Evolutionary conservation across 1,139 yeast genomes (phyloP).

Genomic region (Saccharomyces hybrid): DNA sequence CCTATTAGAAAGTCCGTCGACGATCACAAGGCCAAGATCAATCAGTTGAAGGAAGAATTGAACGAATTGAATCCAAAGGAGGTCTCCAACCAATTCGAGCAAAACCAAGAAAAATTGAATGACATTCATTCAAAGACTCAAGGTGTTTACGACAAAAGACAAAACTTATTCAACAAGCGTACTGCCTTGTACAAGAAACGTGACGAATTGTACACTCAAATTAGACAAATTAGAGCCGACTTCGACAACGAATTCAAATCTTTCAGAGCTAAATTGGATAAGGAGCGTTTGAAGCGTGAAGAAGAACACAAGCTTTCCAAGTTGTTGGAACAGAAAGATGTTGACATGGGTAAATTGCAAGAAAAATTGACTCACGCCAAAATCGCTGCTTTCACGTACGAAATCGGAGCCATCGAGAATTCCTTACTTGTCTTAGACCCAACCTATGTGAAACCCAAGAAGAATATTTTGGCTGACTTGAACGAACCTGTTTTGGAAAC

Average conservation of each 20-base stretch:
- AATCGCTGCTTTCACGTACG: slow-evolving; percentile 75
- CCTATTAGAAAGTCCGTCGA: slow-evolving; percentile 75
- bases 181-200: slow-evolving; percentile 60
- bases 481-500: slow-evolving; percentile 27
- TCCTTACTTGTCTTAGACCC: slow-evolving; percentile 75
- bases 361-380: slow-evolving; percentile 60
- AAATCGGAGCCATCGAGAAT: slow-evolving; percentile 65
- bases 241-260: slow-evolving; percentile 65
- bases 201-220: slow-evolving; percentile 57
- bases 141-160: slow-evolving; percentile 59
- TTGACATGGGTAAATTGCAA: slow-evolving; percentile 60
- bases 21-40: slow-evolving; percentile 67
- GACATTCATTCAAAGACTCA: slow-evolving; percentile 57
- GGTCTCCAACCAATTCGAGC: slow-evolving; percentile 45
- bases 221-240: slow-evolving; percentile 59
- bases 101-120: slow-evolving; percentile 54
- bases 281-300: slow-evolving; percentile 63
- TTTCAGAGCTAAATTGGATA: slow-evolving; percentile 61
- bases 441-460: slow-evolving; percentile 53
- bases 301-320: slow-evolving; percentile 55
- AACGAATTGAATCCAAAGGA: slow-evolving; percentile 58
- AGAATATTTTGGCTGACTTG: slow-evolving; percentile 28
- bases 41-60: slow-evolving; percentile 65
- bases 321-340: slow-evolving; percentile 52
- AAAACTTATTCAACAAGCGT: slow-evolving; percentile 57